These are phyloP conservation scores for Rhododendron vialii DNA, from an alignment of 148 eudicot genomes.

Conservation along the genomic window DNA sequence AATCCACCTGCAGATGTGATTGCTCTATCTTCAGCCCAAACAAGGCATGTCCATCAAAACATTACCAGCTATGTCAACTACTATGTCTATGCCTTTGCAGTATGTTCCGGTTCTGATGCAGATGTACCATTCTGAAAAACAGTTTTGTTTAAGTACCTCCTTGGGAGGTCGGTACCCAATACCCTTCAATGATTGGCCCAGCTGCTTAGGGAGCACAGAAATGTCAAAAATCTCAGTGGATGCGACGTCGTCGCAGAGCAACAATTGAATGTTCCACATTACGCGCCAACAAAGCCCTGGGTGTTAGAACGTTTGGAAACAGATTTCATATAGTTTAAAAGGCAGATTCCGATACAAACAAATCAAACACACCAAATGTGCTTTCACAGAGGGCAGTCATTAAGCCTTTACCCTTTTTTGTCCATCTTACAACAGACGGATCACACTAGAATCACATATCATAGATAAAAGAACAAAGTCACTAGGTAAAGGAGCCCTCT, in stretches of 20 bases:
- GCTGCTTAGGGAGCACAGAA: not conserved
- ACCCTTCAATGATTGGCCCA: not conserved
- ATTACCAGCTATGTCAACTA: not conserved
- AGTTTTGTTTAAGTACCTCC: not conserved
- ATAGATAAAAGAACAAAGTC: slow-evolving; percentile 1
- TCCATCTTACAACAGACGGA: slow-evolving; percentile 17
- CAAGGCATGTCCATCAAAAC: not conserved
- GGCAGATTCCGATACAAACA: slow-evolving; percentile 9
- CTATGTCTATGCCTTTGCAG: not conserved
- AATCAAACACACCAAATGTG: slow-evolving; percentile 6
- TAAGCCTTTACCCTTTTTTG: not conserved
- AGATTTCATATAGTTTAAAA: slow-evolving; percentile 3
- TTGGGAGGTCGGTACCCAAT: not conserved
- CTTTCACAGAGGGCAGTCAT: not conserved
- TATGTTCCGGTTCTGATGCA: not conserved
- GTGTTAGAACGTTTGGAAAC: not conserved
- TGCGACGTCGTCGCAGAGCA: not conserved
- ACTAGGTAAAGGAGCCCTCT: slow-evolving; percentile 12
- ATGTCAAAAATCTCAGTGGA: not conserved
- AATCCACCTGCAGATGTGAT: not conserved
- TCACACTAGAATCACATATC: slow-evolving; percentile 1
- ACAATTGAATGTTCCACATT: not conserved
- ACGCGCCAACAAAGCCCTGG: not conserved
- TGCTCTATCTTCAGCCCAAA: not conserved
- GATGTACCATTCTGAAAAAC: not conserved